Percentiles rank a stretch among this genome's conserved stretches.
Evolutionary conservation across 2,329 filamentous ascomycete genomes (phyloP).

Genomic region (Dendryphion nanum): DNA sequence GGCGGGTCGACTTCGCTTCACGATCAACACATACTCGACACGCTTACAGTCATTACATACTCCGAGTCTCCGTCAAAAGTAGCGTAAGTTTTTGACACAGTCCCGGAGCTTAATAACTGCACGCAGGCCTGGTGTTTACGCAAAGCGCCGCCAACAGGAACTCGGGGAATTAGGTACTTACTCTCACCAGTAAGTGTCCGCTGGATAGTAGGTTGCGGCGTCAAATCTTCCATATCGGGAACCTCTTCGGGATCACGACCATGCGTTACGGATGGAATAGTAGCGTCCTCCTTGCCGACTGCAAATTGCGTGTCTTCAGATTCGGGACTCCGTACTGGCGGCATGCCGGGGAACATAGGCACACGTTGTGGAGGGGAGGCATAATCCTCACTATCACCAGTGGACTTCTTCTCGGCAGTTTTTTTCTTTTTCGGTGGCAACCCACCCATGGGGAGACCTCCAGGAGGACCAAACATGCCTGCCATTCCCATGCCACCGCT

Average conservation of each 20-base stretch:
- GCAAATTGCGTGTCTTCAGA: conserved; percentile 41
- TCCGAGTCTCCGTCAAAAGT: conserved; percentile 32
- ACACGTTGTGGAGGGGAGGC: conserved; percentile 41
- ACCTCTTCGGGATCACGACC: conserved; percentile 47
- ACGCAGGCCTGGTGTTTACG: conserved; percentile 20
- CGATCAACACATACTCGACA: conserved; percentile 35
- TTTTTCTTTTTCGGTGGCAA: conserved; percentile 51
- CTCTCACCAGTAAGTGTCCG: conserved; percentile 47
- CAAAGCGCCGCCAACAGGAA: conserved; percentile 24
- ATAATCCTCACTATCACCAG: conserved; percentile 35
- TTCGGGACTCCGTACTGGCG: conserved; percentile 51
- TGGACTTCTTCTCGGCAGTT: conserved; percentile 36
- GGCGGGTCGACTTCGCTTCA: background rate
- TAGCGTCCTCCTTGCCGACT: conserved; percentile 53
- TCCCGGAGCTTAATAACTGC: conserved; percentile 26
- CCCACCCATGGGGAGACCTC: conserved; percentile 62
- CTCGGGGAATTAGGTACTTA: conserved; percentile 45
- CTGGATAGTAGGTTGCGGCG: conserved; percentile 40
- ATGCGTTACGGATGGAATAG: conserved; percentile 42
- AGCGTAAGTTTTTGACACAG: conserved; percentile 32
- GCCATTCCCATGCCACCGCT: conserved; percentile 97
- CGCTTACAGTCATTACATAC: conserved; percentile 39
- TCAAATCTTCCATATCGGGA: conserved; percentile 56
- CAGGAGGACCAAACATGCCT: conserved; percentile 80
- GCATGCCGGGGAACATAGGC: conserved; percentile 69